phyloP scores from a whole-genome alignment of 2,329 filamentous ascomycete genomes.

The Sporothrix schenckii region DNA sequence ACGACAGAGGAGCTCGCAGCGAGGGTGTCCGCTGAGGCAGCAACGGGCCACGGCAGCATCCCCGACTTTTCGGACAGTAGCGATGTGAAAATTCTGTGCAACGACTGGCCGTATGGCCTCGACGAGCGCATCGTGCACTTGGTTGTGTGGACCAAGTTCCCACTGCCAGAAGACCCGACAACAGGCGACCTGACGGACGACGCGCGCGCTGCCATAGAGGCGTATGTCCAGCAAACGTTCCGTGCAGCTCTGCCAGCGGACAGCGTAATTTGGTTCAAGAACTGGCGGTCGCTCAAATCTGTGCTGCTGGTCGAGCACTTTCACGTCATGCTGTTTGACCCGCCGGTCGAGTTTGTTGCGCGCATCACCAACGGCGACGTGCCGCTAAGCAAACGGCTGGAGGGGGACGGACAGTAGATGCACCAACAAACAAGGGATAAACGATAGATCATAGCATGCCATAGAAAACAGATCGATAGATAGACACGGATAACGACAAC shows the following conservation, averaged over 20 bases:
- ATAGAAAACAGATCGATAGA: background rate
- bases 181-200: constrained; percentile 68
- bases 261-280: constrained; percentile 79
- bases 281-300: constrained; percentile 83
- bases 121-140: constrained; percentile 78
- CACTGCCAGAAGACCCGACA: constrained; percentile 67
- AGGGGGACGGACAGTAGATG: constrained; percentile 32
- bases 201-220: constrained; percentile 67
- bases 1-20: constrained; percentile 45
- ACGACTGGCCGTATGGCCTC: constrained; percentile 94
- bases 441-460: background rate
- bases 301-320: constrained; percentile 90
- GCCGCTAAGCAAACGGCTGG: constrained; percentile 58
- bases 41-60: constrained; percentile 11
- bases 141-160: constrained; percentile 92
- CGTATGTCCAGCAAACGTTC: constrained; percentile 71
- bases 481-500: constrained; percentile 4
- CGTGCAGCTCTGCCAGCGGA: constrained; percentile 53
- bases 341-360: constrained; percentile 68
- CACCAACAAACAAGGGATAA: background rate
- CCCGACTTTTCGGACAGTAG: constrained; percentile 50
- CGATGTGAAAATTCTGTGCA: constrained; percentile 63
- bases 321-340: constrained; percentile 85
- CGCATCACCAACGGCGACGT: constrained; percentile 75
- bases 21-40: constrained; percentile 27